Evolutionary conservation across 1,284 basidiomycete species (phyloP).

Genomic region (Moesziomyces globuligerus): DNA sequence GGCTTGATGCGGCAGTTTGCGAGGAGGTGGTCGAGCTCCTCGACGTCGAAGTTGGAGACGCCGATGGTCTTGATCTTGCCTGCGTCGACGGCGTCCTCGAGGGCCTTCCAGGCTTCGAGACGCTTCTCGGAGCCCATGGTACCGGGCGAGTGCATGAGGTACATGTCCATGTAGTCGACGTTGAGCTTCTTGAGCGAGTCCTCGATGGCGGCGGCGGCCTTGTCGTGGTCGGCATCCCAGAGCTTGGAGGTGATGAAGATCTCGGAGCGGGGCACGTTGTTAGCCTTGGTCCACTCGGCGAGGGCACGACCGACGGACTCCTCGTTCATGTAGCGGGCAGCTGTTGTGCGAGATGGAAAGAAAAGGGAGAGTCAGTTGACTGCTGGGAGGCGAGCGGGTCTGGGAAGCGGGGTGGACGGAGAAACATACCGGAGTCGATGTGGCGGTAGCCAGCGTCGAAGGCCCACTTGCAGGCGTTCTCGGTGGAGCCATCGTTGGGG

Average conservation of each 20-base stretch:
- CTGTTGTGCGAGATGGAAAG: slow-evolving; percentile 5
- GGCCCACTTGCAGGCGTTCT: slow-evolving; percentile 66
- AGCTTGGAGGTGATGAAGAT: slow-evolving; percentile 68
- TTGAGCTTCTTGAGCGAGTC: slow-evolving; percentile 66
- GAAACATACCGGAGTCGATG: slow-evolving; percentile 61
- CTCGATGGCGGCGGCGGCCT: slow-evolving; percentile 61
- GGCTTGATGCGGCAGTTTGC: slow-evolving; percentile 64
- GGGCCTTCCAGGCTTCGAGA: slow-evolving; percentile 63
- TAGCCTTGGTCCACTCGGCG: slow-evolving; percentile 56
- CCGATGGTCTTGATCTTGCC: slow-evolving; percentile 66
- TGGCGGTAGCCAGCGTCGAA: slow-evolving; percentile 66
- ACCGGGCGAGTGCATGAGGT: slow-evolving; percentile 65
- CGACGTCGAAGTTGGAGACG: slow-evolving; percentile 66
- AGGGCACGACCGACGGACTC: slow-evolving; percentile 66
- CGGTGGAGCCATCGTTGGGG: slow-evolving; percentile 65
- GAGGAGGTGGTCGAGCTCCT: slow-evolving; percentile 64
- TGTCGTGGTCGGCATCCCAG: slow-evolving; percentile 65
- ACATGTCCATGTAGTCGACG: slow-evolving; percentile 65
- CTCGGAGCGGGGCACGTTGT: slow-evolving; percentile 64
- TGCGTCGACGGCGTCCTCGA: slow-evolving; percentile 65
- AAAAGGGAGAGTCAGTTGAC: slow-evolving; percentile 2
- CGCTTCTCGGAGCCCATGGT: slow-evolving; percentile 62
- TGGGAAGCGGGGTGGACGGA: background rate
- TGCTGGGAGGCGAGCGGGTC: background rate
- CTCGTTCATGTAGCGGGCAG: slow-evolving; percentile 66